Evolutionary conservation across 2,329 filamentous ascomycete species (phyloP).

Genomic region (Colletotrichum orchidophilum): DNA sequence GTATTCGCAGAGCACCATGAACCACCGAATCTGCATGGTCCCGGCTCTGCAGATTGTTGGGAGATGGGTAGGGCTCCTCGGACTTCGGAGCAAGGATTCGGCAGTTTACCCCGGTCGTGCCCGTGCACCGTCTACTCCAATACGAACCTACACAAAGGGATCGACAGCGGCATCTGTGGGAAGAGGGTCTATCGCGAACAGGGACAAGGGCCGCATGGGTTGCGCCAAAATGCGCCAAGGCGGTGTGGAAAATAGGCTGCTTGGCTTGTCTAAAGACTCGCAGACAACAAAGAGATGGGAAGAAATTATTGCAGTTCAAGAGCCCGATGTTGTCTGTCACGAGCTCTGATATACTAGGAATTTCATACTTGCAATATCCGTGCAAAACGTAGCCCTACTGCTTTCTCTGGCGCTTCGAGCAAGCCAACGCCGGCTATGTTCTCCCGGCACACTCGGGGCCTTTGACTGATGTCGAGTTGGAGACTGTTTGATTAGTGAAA

Average conservation of each 20-base stretch:
- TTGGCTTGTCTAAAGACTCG: background rate
- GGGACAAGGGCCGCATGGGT: background rate
- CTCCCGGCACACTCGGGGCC: too few relatives aligned
- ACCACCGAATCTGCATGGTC: background rate
- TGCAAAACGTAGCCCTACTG: too few relatives aligned
- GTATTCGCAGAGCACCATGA: background rate
- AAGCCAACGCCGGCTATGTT: too few relatives aligned
- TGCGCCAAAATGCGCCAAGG: background rate
- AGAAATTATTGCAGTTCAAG: background rate
- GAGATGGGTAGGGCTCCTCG: background rate
- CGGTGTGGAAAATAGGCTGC: background rate
- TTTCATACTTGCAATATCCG: too few relatives aligned
- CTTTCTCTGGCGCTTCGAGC: too few relatives aligned
- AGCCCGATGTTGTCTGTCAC: too few relatives aligned
- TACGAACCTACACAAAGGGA: conserved; percentile 4
- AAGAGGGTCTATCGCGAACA: background rate
- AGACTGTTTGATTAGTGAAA: too few relatives aligned
- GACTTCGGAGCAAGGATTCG: conserved; percentile 9
- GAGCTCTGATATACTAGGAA: too few relatives aligned
- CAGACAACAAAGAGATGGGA: background rate
- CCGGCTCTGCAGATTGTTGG: background rate
- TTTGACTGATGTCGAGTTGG: too few relatives aligned
- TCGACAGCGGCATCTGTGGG: conserved; percentile 14
- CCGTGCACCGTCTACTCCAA: background rate
- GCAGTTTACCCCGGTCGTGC: conserved; percentile 24